Percentiles rank a stretch among this genome's conserved stretches.
These are phyloP conservation scores for Trichocladium uniseriatum DNA, from an alignment of 495 filamentous ascomycete genomes.

Conservation along the genomic window DNA sequence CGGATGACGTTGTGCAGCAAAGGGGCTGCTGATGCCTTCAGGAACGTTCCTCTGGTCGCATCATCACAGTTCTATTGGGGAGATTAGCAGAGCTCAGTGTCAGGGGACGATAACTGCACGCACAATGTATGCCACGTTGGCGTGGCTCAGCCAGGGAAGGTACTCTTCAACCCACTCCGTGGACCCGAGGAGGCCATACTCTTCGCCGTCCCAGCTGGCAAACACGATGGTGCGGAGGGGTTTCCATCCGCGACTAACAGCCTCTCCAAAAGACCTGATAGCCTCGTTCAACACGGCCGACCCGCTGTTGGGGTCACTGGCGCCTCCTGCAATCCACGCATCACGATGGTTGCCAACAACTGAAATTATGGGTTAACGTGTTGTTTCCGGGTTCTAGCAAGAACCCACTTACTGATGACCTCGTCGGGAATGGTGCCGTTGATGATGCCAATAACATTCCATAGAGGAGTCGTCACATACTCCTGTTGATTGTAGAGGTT, in stretches of 20 bases:
- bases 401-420: slow-evolving; percentile 39
- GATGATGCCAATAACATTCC: slow-evolving; percentile 93
- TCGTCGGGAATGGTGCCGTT: slow-evolving; percentile 78
- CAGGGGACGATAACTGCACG: background rate
- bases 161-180: slow-evolving; percentile 97
- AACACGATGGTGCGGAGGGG: slow-evolving; percentile 88
- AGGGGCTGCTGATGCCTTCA: slow-evolving; percentile 64
- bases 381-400: background rate
- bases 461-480: slow-evolving; percentile 79
- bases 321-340: slow-evolving; percentile 85
- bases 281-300: slow-evolving; percentile 86
- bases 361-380: background rate
- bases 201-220: slow-evolving; percentile 89
- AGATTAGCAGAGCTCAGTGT: background rate
- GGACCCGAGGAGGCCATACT: slow-evolving; percentile 85
- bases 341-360: slow-evolving; percentile 95
- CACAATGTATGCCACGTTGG: slow-evolving; percentile 71
- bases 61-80: slow-evolving; percentile 61
- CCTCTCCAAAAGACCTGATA: slow-evolving; percentile 69
- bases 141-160: slow-evolving; percentile 67
- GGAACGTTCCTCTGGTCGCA: slow-evolving; percentile 60
- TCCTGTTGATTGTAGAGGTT: slow-evolving; percentile 84
- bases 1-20: slow-evolving; percentile 69
- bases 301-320: slow-evolving; percentile 80
- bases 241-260: slow-evolving; percentile 74